Percentiles rank a stretch among this genome's conserved stretches.
phyloP scores from a whole-genome alignment of 2,329 filamentous ascomycete genomes.

The Xylariaceae sp. region DNA sequence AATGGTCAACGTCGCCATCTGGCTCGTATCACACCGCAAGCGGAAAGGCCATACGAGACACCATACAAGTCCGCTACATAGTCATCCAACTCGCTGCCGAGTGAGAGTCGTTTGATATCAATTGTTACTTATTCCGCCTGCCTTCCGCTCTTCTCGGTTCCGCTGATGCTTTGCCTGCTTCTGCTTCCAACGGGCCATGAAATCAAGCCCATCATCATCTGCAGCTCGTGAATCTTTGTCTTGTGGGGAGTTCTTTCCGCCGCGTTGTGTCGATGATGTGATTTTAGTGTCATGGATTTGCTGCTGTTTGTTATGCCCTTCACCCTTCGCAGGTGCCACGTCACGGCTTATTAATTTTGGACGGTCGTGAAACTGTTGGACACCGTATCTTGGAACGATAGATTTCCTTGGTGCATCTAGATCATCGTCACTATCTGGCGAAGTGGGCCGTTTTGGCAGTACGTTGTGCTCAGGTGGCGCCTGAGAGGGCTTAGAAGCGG shows the following conservation, averaged over 20 bases:
- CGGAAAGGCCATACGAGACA: constrained; percentile 72
- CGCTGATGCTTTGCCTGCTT: constrained; percentile 22
- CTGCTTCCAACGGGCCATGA: constrained; percentile 22
- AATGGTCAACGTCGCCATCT: constrained; percentile 74
- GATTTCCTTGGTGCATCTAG: neutral
- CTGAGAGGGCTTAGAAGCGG: neutral
- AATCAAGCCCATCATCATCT: constrained; percentile 17
- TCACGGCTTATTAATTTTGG: too few relatives aligned
- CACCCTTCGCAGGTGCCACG: too few relatives aligned
- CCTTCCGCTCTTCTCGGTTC: constrained; percentile 19
- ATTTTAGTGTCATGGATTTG: neutral
- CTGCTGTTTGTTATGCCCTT: too few relatives aligned
- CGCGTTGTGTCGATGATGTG: neutral
- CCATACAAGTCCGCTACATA: constrained; percentile 30
- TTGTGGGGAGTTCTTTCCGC: constrained; percentile 5
- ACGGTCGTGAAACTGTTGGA: too few relatives aligned
- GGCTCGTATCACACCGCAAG: constrained; percentile 78
- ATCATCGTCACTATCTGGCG: constrained; percentile 7
- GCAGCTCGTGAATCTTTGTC: constrained; percentile 2
- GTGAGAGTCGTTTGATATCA: constrained; percentile 16
- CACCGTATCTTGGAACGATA: too few relatives aligned
- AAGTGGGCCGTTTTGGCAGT: too few relatives aligned
- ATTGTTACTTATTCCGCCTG: constrained; percentile 12
- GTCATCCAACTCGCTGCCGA: constrained; percentile 25
- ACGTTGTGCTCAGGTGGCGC: too few relatives aligned